These are phyloP conservation scores for Coemansia sp. DNA, from an alignment of 192 early-diverging fungal species.

Conservation along the genomic window DNA sequence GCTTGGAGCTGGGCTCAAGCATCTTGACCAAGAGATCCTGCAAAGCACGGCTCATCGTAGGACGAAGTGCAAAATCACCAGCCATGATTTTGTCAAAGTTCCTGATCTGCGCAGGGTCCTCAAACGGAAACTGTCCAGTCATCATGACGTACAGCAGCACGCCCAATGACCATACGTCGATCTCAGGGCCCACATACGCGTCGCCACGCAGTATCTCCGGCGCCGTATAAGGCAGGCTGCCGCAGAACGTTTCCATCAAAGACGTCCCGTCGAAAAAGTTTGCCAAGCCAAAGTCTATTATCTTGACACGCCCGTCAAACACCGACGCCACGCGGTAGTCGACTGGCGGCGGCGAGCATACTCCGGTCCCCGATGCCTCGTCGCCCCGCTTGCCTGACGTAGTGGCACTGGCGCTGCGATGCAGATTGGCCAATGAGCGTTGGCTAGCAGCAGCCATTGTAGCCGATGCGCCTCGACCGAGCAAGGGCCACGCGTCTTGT, in stretches of 20 bases:
- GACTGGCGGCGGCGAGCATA: neutral
- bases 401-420: conserved; percentile 7
- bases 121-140: conserved; percentile 68
- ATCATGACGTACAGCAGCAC: conserved; percentile 85
- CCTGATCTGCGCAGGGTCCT: conserved; percentile 48
- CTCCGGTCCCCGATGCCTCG: neutral
- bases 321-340: conserved; percentile 19
- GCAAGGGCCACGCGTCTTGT: neutral
- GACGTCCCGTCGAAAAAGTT: conserved; percentile 71
- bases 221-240: conserved; percentile 85
- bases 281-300: conserved; percentile 93
- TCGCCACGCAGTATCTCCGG: conserved; percentile 91
- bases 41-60: conserved; percentile 35
- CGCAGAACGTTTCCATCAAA: conserved; percentile 85
- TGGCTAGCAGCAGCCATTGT: neutral
- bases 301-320: conserved; percentile 64
- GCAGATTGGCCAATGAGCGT: neutral
- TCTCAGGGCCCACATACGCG: conserved; percentile 89
- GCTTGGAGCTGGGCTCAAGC: conserved; percentile 43
- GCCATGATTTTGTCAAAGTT: conserved; percentile 62
- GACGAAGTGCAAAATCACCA: conserved; percentile 52
- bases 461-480: neutral
- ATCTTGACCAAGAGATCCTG: conserved; percentile 51
- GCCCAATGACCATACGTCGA: conserved; percentile 95
- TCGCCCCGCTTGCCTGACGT: neutral